Evolutionary conservation across 176 grass and related monocot species (phyloP).

Genomic region (Carex scoparia): DNA sequence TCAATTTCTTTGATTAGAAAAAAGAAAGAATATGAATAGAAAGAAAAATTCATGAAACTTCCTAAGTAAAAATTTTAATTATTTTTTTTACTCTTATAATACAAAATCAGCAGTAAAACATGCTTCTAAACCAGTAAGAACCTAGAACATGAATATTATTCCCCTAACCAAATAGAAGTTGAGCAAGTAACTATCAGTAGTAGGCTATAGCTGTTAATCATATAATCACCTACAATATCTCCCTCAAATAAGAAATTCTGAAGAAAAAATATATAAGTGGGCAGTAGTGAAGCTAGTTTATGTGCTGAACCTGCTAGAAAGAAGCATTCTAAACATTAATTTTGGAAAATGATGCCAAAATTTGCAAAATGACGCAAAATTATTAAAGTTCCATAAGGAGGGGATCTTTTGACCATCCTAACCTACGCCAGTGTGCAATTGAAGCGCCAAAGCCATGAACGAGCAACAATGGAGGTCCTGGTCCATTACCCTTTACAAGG

Average conservation of each 20-base stretch:
- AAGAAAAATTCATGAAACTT: background rate
- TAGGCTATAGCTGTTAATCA: background rate
- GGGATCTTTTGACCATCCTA: background rate
- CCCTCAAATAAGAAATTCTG: background rate
- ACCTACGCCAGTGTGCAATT: constrained; percentile 88
- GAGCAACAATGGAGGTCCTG: constrained; percentile 67
- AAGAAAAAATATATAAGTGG: background rate
- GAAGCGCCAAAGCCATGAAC: constrained; percentile 97
- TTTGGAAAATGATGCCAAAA: no score
- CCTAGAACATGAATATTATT: background rate
- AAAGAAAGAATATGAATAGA: background rate
- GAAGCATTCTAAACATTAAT: background rate
- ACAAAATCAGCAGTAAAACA: background rate
- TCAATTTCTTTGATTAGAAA: background rate
- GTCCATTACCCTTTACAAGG: constrained; percentile 59
- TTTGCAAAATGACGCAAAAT: background rate
- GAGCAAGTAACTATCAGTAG: background rate
- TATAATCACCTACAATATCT: background rate
- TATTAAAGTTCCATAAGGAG: background rate
- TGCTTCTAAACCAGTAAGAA: background rate
- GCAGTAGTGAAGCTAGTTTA: background rate
- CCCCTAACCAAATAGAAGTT: background rate
- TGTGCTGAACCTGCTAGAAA: background rate
- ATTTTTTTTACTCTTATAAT: background rate
- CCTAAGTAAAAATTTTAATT: background rate